A percentile compares a stretch with the other conserved stretches of the same genome.
Evolutionary conservation across 2,329 filamentous ascomycete species (phyloP).

Genomic region (Torrubiellomyces zombiae): DNA sequence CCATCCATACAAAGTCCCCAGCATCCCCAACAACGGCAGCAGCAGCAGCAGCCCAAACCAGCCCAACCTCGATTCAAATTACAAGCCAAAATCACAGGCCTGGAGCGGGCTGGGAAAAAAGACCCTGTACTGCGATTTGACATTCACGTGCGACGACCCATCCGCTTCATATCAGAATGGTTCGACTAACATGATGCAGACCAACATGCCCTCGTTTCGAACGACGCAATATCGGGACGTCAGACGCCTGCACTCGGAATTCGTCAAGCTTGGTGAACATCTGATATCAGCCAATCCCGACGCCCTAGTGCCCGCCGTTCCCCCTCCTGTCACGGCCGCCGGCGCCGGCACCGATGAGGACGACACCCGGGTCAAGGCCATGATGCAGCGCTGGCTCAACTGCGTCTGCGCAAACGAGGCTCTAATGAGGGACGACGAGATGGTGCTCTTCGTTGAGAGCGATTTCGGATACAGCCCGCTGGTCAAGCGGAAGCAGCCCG

Average conservation of each 20-base stretch:
- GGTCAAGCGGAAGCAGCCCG: constrained; percentile 88
- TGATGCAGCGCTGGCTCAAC: constrained; percentile 90
- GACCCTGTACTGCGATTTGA: constrained; percentile 91
- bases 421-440: constrained; percentile 88
- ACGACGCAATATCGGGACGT: constrained; percentile 98
- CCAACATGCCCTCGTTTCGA: constrained; percentile 93
- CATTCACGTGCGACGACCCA: constrained; percentile 55
- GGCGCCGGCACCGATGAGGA: constrained; percentile 95
- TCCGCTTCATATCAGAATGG: background rate
- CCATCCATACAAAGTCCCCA: constrained; percentile 9
- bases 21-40: constrained; percentile 24
- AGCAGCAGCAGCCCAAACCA: constrained; percentile 37
- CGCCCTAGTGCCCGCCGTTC: constrained; percentile 82
- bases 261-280: constrained; percentile 89
- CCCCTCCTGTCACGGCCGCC: constrained; percentile 83
- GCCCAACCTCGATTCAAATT: constrained; percentile 62
- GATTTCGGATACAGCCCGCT: constrained; percentile 97
- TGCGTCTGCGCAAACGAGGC: constrained; percentile 84
- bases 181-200: constrained; percentile 34
- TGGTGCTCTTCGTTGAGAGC: constrained; percentile 96
- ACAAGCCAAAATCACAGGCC: constrained; percentile 83
- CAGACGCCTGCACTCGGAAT: constrained; percentile 86
- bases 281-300: constrained; percentile 96
- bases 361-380: constrained; percentile 70
- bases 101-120: constrained; percentile 88